Evolutionary conservation across 129 eudicot species (phyloP).

Genomic region (Erigeron canadensis): DNA sequence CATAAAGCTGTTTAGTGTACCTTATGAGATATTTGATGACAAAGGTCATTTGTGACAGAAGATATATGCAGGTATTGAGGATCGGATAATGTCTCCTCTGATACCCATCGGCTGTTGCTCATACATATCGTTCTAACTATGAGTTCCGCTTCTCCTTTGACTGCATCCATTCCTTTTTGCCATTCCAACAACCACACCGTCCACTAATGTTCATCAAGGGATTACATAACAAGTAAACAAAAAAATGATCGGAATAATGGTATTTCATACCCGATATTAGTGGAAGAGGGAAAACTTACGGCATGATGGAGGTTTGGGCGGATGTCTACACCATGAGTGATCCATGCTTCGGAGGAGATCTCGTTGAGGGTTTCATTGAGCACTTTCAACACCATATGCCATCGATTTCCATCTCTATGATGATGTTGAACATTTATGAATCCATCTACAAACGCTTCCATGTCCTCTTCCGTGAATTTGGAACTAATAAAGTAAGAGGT

Average conservation of each 20-base stretch:
- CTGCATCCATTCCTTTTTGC: background rate
- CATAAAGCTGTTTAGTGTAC: background rate
- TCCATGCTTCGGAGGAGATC: background rate
- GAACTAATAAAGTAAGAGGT: background rate
- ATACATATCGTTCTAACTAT: constrained; percentile 10
- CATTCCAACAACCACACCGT: background rate
- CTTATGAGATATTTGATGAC: constrained; percentile 5
- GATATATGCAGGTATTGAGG: constrained; percentile 7
- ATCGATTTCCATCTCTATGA: constrained; percentile 1
- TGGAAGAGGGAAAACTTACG: background rate
- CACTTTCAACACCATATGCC: background rate
- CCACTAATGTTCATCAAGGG: constrained; percentile 16
- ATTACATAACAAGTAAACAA: too few species aligned
- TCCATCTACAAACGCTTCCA: background rate
- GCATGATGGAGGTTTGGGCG: background rate
- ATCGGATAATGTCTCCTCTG: constrained; percentile 2
- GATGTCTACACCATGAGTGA: constrained; percentile 11
- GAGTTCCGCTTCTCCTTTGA: constrained; percentile 15
- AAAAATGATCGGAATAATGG: background rate
- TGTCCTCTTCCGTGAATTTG: background rate
- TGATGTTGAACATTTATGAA: background rate
- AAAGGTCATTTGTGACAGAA: background rate
- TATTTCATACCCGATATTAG: background rate
- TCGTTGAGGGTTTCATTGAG: background rate
- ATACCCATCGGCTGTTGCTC: constrained; percentile 4